These are phyloP conservation scores for Sarcomyxa edulis DNA, from an alignment of 768 basidiomycete species.

Conservation along the genomic window DNA sequence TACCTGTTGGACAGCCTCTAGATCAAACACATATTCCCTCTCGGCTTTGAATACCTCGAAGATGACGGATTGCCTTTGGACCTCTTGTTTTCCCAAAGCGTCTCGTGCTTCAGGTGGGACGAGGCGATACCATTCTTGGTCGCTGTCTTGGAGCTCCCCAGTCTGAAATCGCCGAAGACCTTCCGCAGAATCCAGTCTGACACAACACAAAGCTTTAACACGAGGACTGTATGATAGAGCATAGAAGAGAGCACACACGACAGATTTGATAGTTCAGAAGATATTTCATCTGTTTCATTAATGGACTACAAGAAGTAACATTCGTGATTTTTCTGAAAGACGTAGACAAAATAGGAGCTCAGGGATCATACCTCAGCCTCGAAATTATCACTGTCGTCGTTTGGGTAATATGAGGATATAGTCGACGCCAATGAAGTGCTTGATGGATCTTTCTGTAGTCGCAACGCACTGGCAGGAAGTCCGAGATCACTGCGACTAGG, in stretches of 20 bases:
- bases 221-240: slow-evolving; percentile 6
- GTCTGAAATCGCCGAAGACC: slow-evolving; percentile 62
- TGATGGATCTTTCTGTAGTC: slow-evolving; percentile 26
- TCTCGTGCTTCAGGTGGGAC: slow-evolving; percentile 70
- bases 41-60: slow-evolving; percentile 92
- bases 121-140: slow-evolving; percentile 80
- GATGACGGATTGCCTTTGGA: slow-evolving; percentile 79
- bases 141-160: slow-evolving; percentile 56
- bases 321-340: too few relatives aligned
- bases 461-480: slow-evolving; percentile 10
- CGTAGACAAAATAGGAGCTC: background rate
- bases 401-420: slow-evolving; percentile 29
- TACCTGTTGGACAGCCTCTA: slow-evolving; percentile 63
- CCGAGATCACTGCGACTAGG: slow-evolving; percentile 34
- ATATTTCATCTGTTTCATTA: slow-evolving; percentile 21
- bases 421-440: slow-evolving; percentile 24
- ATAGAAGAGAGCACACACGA: slow-evolving; percentile 27
- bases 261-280: slow-evolving; percentile 28
- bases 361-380: slow-evolving; percentile 26
- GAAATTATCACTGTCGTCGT: slow-evolving; percentile 30
- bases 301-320: slow-evolving; percentile 12
- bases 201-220: slow-evolving; percentile 13
- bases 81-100: slow-evolving; percentile 69
- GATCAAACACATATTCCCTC: slow-evolving; percentile 79
- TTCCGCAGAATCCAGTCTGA: slow-evolving; percentile 59